Percentiles rank a stretch among this genome's conserved stretches.
Conservation (phyloP, 75 land plant genomes). For the Isoetes taiwanensis region DNA sequence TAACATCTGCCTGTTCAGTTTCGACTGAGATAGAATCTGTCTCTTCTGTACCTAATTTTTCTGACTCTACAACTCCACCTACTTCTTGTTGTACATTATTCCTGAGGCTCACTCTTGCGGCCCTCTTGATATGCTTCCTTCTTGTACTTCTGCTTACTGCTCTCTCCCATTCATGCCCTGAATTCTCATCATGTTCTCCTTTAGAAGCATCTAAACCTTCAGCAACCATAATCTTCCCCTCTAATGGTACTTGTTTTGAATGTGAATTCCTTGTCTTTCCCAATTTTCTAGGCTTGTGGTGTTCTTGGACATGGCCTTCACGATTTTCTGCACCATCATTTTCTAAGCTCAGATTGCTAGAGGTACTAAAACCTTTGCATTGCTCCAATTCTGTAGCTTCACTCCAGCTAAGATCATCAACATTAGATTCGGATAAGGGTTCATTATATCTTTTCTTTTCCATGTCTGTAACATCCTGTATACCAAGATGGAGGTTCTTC, state of each 20-base stretch:
- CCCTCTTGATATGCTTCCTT: constrained; percentile 52
- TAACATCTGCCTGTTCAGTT: neutral
- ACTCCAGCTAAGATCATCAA: no score
- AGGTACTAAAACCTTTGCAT: no score
- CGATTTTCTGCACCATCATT: no score
- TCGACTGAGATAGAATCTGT: neutral
- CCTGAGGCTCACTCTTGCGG: constrained; percentile 34
- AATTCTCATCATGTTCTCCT: constrained; percentile 31
- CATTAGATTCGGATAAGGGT: no score
- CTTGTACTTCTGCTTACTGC: constrained; percentile 71
- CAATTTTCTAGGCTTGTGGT: no score
- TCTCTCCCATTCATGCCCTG: constrained; percentile 50
- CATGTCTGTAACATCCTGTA: constrained; percentile 1
- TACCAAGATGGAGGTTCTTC: constrained; percentile 38
- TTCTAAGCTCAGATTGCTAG: no score
- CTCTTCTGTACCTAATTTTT: neutral
- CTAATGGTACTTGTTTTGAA: no score
- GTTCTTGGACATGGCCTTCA: no score
- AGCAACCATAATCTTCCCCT: constrained; percentile 51
- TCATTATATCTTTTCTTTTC: no score
- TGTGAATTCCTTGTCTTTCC: no score
- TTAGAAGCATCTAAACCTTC: constrained; percentile 67
- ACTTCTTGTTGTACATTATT: constrained; percentile 1
- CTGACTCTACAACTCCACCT: neutral
- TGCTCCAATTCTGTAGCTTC: no score